These are phyloP conservation scores for Bifiguratus adelaidae DNA, from an alignment of 192 early-diverging fungal genomes.

Conservation along the genomic window DNA sequence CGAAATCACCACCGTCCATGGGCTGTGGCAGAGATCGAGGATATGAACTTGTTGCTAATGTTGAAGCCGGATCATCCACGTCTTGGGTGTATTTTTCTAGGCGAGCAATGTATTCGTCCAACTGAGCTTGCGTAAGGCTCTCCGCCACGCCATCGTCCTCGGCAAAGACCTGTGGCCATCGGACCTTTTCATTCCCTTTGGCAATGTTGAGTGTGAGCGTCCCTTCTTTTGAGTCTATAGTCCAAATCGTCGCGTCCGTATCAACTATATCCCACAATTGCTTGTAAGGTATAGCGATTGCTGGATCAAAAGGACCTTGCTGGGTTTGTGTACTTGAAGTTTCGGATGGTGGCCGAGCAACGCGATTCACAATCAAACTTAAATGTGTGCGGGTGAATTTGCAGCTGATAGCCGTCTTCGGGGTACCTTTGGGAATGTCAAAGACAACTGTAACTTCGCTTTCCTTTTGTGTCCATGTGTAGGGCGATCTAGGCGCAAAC, in stretches of 20 bases:
- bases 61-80: constrained; percentile 12
- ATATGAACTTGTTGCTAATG: constrained; percentile 3
- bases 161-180: constrained; percentile 62
- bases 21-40: constrained; percentile 11
- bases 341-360: too few relatives aligned
- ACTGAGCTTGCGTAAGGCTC: constrained; percentile 44
- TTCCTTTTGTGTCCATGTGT: constrained; percentile 60
- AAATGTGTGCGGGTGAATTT: constrained; percentile 31
- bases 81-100: constrained; percentile 52
- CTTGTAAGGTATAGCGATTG: constrained; percentile 11
- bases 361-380: constrained; percentile 28
- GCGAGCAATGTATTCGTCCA: constrained; percentile 42
- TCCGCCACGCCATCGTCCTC: constrained; percentile 44
- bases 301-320: too few relatives aligned
- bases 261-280: constrained; percentile 32
- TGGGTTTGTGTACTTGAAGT: not conserved
- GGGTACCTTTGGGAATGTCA: constrained; percentile 35
- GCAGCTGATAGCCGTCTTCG: constrained; percentile 45
- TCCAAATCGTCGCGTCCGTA: constrained; percentile 53
- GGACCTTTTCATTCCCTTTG: constrained; percentile 37
- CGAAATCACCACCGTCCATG: constrained; percentile 25
- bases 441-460: constrained; percentile 56
- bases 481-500: too few relatives aligned
- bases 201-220: constrained; percentile 49
- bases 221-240: constrained; percentile 40